Percentiles rank a stretch among this genome's conserved stretches.
These are phyloP conservation scores for Grosmannia huntii DNA, from an alignment of 2,329 filamentous ascomycete genomes.

Conservation along the genomic window DNA sequence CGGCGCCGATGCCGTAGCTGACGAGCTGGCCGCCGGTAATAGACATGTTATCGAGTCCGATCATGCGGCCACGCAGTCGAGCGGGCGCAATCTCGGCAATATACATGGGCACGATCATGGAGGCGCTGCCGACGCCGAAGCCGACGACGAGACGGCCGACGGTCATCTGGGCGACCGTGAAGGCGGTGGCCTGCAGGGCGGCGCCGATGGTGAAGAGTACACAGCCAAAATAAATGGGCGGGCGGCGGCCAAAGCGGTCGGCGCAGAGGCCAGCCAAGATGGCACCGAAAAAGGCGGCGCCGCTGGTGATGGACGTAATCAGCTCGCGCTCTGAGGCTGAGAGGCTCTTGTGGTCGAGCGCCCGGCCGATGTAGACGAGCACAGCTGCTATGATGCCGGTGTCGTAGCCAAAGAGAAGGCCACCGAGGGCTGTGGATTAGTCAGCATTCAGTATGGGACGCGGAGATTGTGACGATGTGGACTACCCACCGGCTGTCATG, in stretches of 20 bases:
- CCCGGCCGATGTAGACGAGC: slow-evolving; percentile 47
- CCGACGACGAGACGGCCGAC: slow-evolving; percentile 55
- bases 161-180: slow-evolving; percentile 51
- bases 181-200: slow-evolving; percentile 45
- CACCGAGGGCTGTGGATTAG: slow-evolving; percentile 21
- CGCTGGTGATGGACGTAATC: slow-evolving; percentile 53
- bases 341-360: slow-evolving; percentile 41
- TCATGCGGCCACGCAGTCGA: slow-evolving; percentile 59
- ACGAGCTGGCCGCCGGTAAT: slow-evolving; percentile 81
- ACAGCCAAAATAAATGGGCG: neutral
- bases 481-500: neutral
- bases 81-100: slow-evolving; percentile 76
- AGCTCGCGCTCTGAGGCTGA: slow-evolving; percentile 54
- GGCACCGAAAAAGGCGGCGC: slow-evolving; percentile 51
- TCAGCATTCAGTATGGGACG: neutral
- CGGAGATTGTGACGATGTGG: no score
- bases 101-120: slow-evolving; percentile 66
- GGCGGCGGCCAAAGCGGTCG: slow-evolving; percentile 26
- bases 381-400: slow-evolving; percentile 56
- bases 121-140: slow-evolving; percentile 58
- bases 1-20: slow-evolving; percentile 73
- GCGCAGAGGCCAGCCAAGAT: slow-evolving; percentile 50
- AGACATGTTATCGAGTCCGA: slow-evolving; percentile 69
- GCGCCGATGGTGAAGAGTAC: slow-evolving; percentile 45
- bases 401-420: slow-evolving; percentile 55